Percentiles rank a stretch among this genome's conserved stretches.
phyloP scores from a whole-genome alignment of 306 rosid genomes.

The Fragaria nilgerrensis region DNA sequence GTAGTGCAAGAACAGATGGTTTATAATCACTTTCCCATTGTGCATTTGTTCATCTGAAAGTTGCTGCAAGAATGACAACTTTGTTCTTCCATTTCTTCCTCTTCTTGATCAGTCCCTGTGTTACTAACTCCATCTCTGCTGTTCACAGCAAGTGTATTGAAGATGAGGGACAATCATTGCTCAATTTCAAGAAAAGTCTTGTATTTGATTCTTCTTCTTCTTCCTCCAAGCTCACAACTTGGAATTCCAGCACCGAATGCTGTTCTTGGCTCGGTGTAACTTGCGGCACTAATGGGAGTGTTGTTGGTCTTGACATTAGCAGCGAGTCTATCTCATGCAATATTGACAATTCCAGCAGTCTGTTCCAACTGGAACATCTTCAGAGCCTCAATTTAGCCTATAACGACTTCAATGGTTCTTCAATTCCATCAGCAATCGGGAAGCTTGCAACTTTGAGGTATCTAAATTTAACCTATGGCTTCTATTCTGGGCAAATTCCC shows the following conservation, averaged over 20 bases:
- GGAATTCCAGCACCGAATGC: not conserved
- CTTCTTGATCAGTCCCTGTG: not conserved
- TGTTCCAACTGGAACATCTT: not conserved
- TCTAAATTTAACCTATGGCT: not conserved
- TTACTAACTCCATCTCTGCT: not conserved
- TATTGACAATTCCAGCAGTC: not conserved
- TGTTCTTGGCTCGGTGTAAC: not conserved
- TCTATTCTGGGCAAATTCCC: not conserved
- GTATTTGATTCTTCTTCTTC: too few species aligned
- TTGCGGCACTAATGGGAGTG: not conserved
- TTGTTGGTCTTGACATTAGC: not conserved
- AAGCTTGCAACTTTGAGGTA: conserved; percentile 17
- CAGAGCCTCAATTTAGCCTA: not conserved
- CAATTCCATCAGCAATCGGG: conserved; percentile 22
- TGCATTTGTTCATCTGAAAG: too few species aligned
- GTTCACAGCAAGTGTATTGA: not conserved
- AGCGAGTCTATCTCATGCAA: not conserved
- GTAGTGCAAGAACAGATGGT: too few species aligned
- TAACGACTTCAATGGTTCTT: not conserved
- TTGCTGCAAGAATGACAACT: not conserved
- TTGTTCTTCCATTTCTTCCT: not conserved
- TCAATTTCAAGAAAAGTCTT: too few species aligned
- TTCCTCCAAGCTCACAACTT: not conserved
- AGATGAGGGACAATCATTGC: not conserved
- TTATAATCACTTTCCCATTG: too few species aligned